phyloP scores from a whole-genome alignment of 352 stramenopile species.

The Aphanomyces cochlioides region DNA sequence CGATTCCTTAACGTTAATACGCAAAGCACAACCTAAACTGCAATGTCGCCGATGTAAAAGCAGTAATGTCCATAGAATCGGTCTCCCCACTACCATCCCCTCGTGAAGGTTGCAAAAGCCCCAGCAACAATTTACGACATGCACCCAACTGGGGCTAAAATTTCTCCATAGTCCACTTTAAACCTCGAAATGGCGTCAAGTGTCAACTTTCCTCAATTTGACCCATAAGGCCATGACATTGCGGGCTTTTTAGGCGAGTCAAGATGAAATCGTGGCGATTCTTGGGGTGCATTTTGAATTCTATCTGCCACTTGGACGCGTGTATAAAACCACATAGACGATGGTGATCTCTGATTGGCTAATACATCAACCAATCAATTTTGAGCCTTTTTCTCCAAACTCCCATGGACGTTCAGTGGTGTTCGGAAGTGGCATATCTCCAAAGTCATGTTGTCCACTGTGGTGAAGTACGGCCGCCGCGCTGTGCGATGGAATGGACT shows the following conservation, averaged over 20 bases:
- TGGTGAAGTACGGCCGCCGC: constrained; percentile 8
- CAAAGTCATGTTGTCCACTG: constrained; percentile 16
- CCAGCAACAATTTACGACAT: no score
- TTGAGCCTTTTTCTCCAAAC: background rate
- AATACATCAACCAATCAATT: background rate
- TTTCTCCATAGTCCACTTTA: background rate
- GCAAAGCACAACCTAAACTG: no score
- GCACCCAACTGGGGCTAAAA: background rate
- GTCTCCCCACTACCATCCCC: no score
- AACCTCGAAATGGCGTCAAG: background rate
- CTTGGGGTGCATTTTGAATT: background rate
- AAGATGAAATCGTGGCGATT: no score
- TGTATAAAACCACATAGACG: background rate
- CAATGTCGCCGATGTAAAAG: no score
- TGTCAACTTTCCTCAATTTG: background rate
- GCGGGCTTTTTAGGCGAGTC: no score
- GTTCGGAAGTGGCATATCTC: background rate
- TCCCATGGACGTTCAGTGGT: background rate
- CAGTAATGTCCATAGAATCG: no score
- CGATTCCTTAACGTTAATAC: no score
- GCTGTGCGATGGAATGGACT: background rate
- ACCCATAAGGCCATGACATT: background rate
- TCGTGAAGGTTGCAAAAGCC: no score
- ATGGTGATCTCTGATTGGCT: background rate
- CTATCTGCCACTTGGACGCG: background rate